phyloP scores from a whole-genome alignment of 1,139 yeast genomes.

The Zygosaccharomyces sapae region DNA sequence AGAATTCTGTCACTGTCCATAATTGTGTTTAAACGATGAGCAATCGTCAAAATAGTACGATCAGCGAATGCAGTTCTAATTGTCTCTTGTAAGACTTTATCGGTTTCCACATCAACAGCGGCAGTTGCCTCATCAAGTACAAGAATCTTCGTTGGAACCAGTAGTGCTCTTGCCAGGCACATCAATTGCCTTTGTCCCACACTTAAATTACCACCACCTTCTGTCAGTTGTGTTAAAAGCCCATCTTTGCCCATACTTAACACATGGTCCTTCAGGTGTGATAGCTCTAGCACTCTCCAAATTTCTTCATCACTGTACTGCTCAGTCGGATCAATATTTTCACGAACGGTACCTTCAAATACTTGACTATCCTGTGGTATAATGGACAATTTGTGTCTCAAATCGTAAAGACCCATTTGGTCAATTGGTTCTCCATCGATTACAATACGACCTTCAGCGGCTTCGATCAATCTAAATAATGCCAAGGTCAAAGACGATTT shows the following conservation, averaged over 20 bases:
- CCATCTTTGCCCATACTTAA: slow-evolving; percentile 53
- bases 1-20: slow-evolving; percentile 86
- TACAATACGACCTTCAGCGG: slow-evolving; percentile 62
- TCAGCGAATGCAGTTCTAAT: slow-evolving; percentile 80
- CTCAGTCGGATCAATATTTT: slow-evolving; percentile 82
- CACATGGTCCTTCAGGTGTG: slow-evolving; percentile 79
- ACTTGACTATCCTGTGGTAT: slow-evolving; percentile 98
- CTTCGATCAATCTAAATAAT: slow-evolving; percentile 83
- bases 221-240: slow-evolving; percentile 61
- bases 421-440: slow-evolving; percentile 72
- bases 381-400: slow-evolving; percentile 80
- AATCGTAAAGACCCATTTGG: slow-evolving; percentile 71
- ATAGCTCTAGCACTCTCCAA: slow-evolving; percentile 80
- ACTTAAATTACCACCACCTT: slow-evolving; percentile 84
- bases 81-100: slow-evolving; percentile 78
- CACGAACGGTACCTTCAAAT: slow-evolving; percentile 84
- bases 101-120: slow-evolving; percentile 95
- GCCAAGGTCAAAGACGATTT: slow-evolving; percentile 89
- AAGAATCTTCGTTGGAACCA: slow-evolving; percentile 71
- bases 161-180: slow-evolving; percentile 84
- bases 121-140: slow-evolving; percentile 97
- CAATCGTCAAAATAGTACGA: slow-evolving; percentile 89
- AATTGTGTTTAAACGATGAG: slow-evolving; percentile 90
- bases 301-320: slow-evolving; percentile 67
- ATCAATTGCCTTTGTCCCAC: slow-evolving; percentile 90